A percentile compares a stretch with the other conserved stretches of the same genome.
These are phyloP conservation scores for Lodderomyces parapsilosis DNA, from an alignment of 1,139 yeast genomes.

Conservation along the genomic window DNA sequence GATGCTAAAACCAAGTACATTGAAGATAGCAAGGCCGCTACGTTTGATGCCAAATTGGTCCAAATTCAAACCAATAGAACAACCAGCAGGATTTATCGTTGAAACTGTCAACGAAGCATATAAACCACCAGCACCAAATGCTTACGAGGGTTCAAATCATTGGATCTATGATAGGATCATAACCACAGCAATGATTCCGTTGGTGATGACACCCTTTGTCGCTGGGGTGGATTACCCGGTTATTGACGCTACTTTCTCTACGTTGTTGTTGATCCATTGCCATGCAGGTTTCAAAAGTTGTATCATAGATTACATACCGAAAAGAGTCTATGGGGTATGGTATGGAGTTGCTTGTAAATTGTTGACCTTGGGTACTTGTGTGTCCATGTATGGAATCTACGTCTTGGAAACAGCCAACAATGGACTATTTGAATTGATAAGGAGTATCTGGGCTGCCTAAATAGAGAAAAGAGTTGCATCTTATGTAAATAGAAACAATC, in stretches of 20 bases:
- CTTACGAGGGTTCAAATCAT: constrained; percentile 64
- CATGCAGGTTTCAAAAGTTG: constrained; percentile 75
- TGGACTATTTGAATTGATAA: constrained; percentile 54
- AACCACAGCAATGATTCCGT: constrained; percentile 60
- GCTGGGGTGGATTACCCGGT: constrained; percentile 49
- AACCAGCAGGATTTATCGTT: constrained; percentile 73
- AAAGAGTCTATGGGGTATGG: constrained; percentile 68
- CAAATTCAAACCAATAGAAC: constrained; percentile 55
- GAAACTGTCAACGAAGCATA: constrained; percentile 80
- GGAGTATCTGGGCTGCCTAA: constrained; percentile 43
- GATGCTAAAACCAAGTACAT: constrained; percentile 6
- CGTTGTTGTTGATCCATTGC: constrained; percentile 59
- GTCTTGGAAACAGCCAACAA: constrained; percentile 51
- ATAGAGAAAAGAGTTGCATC: constrained; percentile 12
- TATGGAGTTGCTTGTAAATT: constrained; percentile 62
- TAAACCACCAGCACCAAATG: constrained; percentile 54
- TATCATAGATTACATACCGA: constrained; percentile 76
- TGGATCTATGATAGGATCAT: constrained; percentile 70
- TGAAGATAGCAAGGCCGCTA: constrained; percentile 16
- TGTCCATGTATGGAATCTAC: constrained; percentile 69
- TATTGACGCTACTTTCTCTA: constrained; percentile 58
- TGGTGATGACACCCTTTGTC: constrained; percentile 61
- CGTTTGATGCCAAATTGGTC: constrained; percentile 48
- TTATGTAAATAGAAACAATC: not conserved
- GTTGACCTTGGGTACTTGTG: constrained; percentile 60